Evolutionary conservation across 495 filamentous ascomycete genomes (phyloP), one percentile per base, ranked within the genome.

Genomic region (Talaromyces nanjingensis): DNA sequence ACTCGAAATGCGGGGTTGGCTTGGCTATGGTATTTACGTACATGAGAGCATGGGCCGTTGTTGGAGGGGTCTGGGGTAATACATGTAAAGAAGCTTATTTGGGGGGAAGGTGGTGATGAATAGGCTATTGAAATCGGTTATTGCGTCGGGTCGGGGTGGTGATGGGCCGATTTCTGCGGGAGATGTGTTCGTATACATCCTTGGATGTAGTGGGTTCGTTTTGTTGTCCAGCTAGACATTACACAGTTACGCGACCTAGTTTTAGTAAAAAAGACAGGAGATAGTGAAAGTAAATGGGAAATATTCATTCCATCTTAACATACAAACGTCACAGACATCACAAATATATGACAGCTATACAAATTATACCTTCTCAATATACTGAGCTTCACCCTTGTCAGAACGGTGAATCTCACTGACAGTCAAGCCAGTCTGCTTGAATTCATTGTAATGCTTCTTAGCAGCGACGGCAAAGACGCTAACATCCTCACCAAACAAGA

Each of bases 401-500:
- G 45, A 70, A 70, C 11, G 6, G n/a, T 49, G 45, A 20, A 49
- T 49, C 45, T 49, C 45, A 3, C 45, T 49, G n/a, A 49, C 45
- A 20, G 45, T 49, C 45, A 49, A 3, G 8, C 45, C 45, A 20
- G 45, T 49, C 45, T 49, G 45, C 18, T 49, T 49, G n/a, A 49
- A 49, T n/a, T 49, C 45, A 20, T 49, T 3, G 45, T 49, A 49
- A 49, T 49, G 45, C 18, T 20, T 18, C 45, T 49, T 49, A 8
- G 45, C 45, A 20, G 45, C 45, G n/a, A 49, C 45, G 2, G 45
- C 45, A 20, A 49, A 49, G 45, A 49, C 45, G n/a, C 45, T 49
- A 18, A 59, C 57, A 12, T 37, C 31, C 12, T 31, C 29, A 3
- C 57, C 61, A 52, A 72, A 73, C 1, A 71, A 60, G 42, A 58